These are phyloP conservation scores for Sordariomycetes sp. DNA, from an alignment of 2,329 filamentous ascomycete species.

Conservation along the genomic window DNA sequence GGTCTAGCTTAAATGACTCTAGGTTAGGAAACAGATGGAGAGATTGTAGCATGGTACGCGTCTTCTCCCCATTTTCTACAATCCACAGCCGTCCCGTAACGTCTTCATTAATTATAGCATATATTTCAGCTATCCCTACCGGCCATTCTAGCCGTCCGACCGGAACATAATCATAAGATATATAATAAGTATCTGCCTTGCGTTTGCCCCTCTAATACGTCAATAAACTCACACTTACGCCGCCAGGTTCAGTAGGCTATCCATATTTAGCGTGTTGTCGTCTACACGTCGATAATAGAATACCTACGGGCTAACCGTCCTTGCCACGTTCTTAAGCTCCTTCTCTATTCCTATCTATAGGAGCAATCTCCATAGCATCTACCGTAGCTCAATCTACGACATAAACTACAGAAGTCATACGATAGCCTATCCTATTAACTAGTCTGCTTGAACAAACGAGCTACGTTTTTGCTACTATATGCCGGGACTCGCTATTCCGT, in stretches of 20 bases:
- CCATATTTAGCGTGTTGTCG: slow-evolving; percentile 18
- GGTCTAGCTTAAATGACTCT: no score
- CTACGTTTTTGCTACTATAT: slow-evolving; percentile 23
- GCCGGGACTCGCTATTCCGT: slow-evolving; percentile 16
- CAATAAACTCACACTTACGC: slow-evolving; percentile 12
- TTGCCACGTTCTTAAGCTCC: slow-evolving; percentile 13
- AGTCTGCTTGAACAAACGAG: slow-evolving; percentile 23
- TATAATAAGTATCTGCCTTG: background rate
- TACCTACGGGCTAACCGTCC: slow-evolving; percentile 16
- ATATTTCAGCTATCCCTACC: background rate
- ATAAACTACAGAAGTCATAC: slow-evolving; percentile 22
- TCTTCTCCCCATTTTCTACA: no score
- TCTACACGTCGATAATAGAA: slow-evolving; percentile 15
- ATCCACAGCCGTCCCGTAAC: background rate
- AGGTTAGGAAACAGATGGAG: no score
- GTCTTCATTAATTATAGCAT: background rate
- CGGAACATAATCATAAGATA: background rate
- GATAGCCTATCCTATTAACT: slow-evolving; percentile 13
- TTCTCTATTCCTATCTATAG: slow-evolving; percentile 8
- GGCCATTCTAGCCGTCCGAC: background rate
- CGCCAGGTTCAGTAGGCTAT: slow-evolving; percentile 20
- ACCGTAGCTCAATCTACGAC: slow-evolving; percentile 23
- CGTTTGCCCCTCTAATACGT: background rate
- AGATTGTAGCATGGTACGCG: no score
- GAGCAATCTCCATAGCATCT: slow-evolving; percentile 20